Percentiles rank a stretch among this genome's conserved stretches.
phyloP scores from a whole-genome alignment of 108 stramenopile species.

The Seminavis robusta region DNA sequence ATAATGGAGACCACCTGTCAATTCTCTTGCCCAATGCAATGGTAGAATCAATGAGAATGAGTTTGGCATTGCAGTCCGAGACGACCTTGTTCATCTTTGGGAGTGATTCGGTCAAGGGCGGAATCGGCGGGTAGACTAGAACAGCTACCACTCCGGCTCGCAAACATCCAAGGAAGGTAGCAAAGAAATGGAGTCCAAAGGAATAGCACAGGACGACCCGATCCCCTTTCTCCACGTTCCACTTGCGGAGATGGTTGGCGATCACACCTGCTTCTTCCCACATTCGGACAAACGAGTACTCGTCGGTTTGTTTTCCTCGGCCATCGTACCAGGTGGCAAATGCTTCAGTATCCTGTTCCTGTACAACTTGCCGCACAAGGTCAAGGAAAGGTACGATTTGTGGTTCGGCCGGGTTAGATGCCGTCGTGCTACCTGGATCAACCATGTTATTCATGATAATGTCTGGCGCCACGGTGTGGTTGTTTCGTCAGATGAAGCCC shows the following conservation, averaged over 20 bases:
- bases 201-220: background rate
- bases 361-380: too few species aligned
- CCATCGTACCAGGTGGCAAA: background rate
- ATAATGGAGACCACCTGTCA: background rate
- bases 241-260: background rate
- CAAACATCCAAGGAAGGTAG: too few species aligned
- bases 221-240: background rate
- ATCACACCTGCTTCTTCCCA: slow-evolving; percentile 1
- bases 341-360: background rate
- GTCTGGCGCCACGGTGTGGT: too few species aligned
- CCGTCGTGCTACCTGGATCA: too few species aligned
- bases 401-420: too few species aligned
- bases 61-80: background rate
- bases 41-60: background rate
- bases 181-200: slow-evolving; percentile 1
- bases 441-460: too few species aligned
- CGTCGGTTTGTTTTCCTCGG: background rate
- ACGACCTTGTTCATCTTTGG: too few species aligned
- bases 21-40: background rate
- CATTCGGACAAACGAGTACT: background rate
- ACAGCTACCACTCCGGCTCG: too few species aligned
- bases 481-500: too few species aligned
- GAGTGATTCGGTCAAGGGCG: background rate
- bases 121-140: background rate
- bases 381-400: too few species aligned